Percentiles rank a stretch among this genome's conserved stretches.
These are phyloP conservation scores for Paramyrothecium roridum DNA, from an alignment of 2,329 filamentous ascomycete species.

Conservation along the genomic window DNA sequence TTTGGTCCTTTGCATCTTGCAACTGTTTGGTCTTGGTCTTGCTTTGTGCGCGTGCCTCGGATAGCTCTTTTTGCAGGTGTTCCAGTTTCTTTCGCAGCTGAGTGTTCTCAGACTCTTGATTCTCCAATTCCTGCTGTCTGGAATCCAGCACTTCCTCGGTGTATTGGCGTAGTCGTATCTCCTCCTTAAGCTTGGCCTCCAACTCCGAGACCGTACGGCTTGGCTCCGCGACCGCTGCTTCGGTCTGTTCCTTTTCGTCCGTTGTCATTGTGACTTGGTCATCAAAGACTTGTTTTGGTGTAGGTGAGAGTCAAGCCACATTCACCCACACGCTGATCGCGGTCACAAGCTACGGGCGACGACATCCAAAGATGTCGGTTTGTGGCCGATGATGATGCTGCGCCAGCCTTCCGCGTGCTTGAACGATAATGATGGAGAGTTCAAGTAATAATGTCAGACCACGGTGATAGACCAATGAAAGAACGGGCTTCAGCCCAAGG, in stretches of 20 bases:
- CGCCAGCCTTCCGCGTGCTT: no score
- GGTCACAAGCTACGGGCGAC: no score
- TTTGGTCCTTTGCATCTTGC: conserved; percentile 26
- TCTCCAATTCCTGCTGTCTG: conserved; percentile 30
- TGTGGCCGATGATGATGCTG: no score
- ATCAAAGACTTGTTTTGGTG: no score
- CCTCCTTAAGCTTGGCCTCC: conserved; percentile 23
- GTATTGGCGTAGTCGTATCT: conserved; percentile 28
- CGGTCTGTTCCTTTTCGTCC: conserved; percentile 4
- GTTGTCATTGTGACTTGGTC: neutral
- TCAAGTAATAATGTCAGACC: no score
- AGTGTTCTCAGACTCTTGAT: conserved; percentile 23
- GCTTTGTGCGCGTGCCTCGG: conserved; percentile 22
- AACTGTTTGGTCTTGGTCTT: conserved; percentile 22
- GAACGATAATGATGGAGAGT: no score
- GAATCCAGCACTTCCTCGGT: conserved; percentile 33
- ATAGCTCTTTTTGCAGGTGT: conserved; percentile 24
- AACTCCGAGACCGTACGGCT: conserved; percentile 11
- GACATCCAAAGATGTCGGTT: no score
- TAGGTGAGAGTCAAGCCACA: no score
- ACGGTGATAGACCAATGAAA: no score
- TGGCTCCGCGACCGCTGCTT: conserved; percentile 4
- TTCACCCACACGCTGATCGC: no score
- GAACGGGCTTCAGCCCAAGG: no score
- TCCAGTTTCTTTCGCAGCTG: conserved; percentile 23